Conservation (phyloP, 1,284 basidiomycete genomes). For the Melanopsichium pennsylvanicum region DNA sequence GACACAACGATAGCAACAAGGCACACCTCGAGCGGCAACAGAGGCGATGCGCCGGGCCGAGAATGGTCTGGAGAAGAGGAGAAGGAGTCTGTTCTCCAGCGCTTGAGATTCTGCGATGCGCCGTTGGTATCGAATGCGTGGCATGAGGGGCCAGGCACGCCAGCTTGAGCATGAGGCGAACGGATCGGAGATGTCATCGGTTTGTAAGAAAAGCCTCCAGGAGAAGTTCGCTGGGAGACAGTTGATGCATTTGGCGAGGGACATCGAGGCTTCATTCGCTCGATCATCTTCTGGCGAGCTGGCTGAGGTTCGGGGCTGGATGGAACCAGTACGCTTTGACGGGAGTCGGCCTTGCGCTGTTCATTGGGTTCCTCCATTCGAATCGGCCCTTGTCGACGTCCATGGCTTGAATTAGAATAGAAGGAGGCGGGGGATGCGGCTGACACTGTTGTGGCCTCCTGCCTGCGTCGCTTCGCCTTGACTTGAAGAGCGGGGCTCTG, state of each 20-base stretch:
- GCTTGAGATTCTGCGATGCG: constrained; percentile 1
- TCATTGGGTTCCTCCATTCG: constrained; percentile 8
- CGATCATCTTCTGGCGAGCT: constrained; percentile 1
- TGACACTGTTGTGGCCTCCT: not conserved
- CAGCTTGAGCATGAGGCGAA: no score
- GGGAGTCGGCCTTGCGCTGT: not conserved
- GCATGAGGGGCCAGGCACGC: no score
- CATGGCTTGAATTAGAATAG: not conserved
- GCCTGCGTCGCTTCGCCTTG: constrained; percentile 6
- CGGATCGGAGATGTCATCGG: not conserved
- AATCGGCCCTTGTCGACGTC: constrained; percentile 8
- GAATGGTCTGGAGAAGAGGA: not conserved
- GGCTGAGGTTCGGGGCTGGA: not conserved
- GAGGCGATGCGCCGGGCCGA: not conserved
- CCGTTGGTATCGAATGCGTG: not conserved
- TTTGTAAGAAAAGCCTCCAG: not conserved
- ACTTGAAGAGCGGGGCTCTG: constrained; percentile 15
- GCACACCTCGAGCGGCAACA: not conserved
- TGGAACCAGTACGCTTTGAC: not conserved
- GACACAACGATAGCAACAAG: constrained; percentile 22
- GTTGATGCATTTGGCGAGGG: not conserved
- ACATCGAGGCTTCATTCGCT: constrained; percentile 9
- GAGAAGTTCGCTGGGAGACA: not conserved
- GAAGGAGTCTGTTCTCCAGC: constrained; percentile 6
- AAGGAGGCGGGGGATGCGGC: constrained; percentile 2